Evolutionary conservation across 164 flowering plant genomes (phyloP).

Genomic region (Euptelea pleiosperma): DNA sequence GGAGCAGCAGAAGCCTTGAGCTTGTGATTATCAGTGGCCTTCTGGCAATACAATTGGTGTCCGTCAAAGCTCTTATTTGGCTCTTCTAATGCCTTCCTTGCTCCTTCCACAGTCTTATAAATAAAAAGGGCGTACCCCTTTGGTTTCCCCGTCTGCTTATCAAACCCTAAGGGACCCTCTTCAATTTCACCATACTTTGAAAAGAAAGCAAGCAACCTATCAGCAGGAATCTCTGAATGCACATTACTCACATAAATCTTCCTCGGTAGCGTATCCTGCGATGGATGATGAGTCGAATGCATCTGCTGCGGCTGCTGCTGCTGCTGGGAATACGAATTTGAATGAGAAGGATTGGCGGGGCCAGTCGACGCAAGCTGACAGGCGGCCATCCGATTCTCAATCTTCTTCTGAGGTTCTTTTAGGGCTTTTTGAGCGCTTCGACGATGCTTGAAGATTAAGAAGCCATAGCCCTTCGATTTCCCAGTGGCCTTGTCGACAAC

Average conservation of each 20-base stretch:
- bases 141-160: conserved; percentile 34
- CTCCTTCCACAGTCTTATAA: conserved; percentile 33
- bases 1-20: conserved; percentile 1
- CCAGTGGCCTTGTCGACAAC: conserved; percentile 41
- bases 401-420: conserved; percentile 42
- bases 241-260: conserved; percentile 42
- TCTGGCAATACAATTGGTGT: conserved; percentile 31
- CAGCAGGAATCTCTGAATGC: conserved; percentile 20
- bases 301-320: conserved; percentile 2
- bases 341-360: conserved; percentile 12
- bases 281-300: neutral
- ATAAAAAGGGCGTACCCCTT: conserved; percentile 38
- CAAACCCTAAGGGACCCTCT: conserved; percentile 41
- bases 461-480: conserved; percentile 48
- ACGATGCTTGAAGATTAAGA: conserved; percentile 35
- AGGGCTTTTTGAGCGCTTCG: conserved; percentile 33
- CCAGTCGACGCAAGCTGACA: conserved; percentile 42
- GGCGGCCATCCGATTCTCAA: conserved; percentile 41
- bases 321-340: conserved; percentile 1
- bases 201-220: conserved; percentile 25
- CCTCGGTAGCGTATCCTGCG: conserved; percentile 22
- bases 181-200: conserved; percentile 38
- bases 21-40: conserved; percentile 31
- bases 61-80: conserved; percentile 38
- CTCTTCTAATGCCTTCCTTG: conserved; percentile 33